Conservation (phyloP, 1,139 yeast genomes). For the Suhomyces panamericanus region DNA sequence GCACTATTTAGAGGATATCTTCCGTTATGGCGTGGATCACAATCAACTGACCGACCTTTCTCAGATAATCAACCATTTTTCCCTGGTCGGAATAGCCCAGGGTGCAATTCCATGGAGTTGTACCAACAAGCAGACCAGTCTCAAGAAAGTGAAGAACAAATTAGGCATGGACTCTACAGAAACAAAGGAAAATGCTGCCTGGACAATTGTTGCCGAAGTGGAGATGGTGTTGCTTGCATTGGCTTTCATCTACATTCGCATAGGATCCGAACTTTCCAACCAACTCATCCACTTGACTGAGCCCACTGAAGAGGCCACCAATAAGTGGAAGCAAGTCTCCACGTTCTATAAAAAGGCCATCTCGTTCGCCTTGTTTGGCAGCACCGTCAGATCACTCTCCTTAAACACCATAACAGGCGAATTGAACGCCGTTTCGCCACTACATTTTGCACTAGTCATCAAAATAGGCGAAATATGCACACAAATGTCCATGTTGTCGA, state of each 20-base stretch:
- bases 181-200: constrained; percentile 10
- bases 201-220: constrained; percentile 37
- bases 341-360: constrained; percentile 35
- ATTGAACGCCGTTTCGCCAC: neutral
- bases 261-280: constrained; percentile 41
- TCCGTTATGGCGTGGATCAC: constrained; percentile 14
- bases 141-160: no score
- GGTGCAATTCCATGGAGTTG: constrained; percentile 12
- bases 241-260: constrained; percentile 31
- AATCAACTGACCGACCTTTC: neutral
- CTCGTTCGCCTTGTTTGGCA: constrained; percentile 30
- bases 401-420: neutral
- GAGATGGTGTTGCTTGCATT: constrained; percentile 27
- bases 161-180: neutral
- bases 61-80: neutral
- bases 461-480: constrained; percentile 34
- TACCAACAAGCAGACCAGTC: neutral
- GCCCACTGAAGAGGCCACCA: constrained; percentile 18
- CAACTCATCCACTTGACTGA: constrained; percentile 28
- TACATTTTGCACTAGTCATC: constrained; percentile 26
- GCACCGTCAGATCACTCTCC: constrained; percentile 2
- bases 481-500: constrained; percentile 44
- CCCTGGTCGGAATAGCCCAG: neutral
- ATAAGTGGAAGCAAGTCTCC: constrained; percentile 42
- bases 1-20: constrained; percentile 32